Conservation (phyloP, 2,329 filamentous ascomycete species). For the Talaromyces rugulosus region DNA sequence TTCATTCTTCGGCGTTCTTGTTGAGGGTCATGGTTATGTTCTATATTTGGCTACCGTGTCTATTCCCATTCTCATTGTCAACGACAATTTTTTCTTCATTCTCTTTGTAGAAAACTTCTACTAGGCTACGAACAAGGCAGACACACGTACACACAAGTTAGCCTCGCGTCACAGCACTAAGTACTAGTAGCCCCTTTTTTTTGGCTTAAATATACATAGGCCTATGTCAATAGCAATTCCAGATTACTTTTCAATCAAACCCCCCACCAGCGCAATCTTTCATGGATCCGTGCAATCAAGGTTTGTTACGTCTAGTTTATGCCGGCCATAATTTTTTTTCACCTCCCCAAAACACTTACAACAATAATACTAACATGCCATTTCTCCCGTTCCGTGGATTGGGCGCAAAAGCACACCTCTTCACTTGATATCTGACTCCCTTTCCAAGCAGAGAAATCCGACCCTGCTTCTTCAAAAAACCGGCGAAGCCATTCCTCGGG, state of each 20-base stretch:
- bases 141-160: too few relatives aligned
- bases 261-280: too few relatives aligned
- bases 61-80: neutral
- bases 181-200: too few relatives aligned
- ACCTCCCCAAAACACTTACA: too few relatives aligned
- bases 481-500: neutral
- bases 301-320: too few relatives aligned
- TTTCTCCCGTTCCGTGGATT: neutral
- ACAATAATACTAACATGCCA: too few relatives aligned
- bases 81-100: neutral
- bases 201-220: neutral
- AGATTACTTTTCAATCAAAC: neutral
- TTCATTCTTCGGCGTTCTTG: constrained; percentile 12
- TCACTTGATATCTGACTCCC: neutral
- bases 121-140: too few relatives aligned
- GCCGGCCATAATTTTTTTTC: too few relatives aligned
- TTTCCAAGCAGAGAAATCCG: neutral
- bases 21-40: constrained; percentile 9
- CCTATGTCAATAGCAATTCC: neutral
- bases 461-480: neutral
- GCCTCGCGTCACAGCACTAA: too few relatives aligned
- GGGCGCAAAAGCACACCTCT: neutral
- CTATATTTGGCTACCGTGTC: neutral
- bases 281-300: too few relatives aligned
- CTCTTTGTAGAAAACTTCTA: neutral